Evolutionary conservation across 2,329 filamentous ascomycete genomes (phyloP).

Genomic region (Microsporum canis): DNA sequence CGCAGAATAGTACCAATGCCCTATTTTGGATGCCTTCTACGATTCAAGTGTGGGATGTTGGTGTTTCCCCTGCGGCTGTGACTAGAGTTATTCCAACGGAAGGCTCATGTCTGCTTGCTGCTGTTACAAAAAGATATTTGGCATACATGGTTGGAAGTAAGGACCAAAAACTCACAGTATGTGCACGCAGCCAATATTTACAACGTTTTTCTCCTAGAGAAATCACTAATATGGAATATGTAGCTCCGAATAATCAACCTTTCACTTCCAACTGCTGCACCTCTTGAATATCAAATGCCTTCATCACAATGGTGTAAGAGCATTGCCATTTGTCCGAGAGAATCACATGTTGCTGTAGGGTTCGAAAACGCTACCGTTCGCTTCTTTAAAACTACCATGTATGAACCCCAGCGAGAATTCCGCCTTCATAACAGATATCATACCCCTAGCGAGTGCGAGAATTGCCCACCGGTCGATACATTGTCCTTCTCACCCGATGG

Average conservation of each 20-base stretch:
- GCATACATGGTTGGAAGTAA: constrained; percentile 33
- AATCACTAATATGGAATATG: neutral
- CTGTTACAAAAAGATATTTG: constrained; percentile 28
- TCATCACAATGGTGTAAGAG: constrained; percentile 31
- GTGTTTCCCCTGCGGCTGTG: constrained; percentile 27
- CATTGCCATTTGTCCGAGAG: constrained; percentile 31
- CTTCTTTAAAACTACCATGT: constrained; percentile 30
- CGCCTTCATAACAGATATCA: constrained; percentile 27
- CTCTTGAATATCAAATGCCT: constrained; percentile 32
- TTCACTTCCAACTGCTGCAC: constrained; percentile 20
- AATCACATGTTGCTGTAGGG: constrained; percentile 33
- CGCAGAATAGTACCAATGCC: constrained; percentile 30
- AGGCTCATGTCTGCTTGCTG: constrained; percentile 31
- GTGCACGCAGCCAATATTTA: neutral
- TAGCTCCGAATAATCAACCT: constrained; percentile 33
- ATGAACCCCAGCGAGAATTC: constrained; percentile 29
- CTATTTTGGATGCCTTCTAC: constrained; percentile 32
- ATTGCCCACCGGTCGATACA: constrained; percentile 31
- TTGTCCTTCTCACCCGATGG: constrained; percentile 34
- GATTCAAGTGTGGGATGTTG: constrained; percentile 33
- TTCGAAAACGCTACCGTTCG: constrained; percentile 33
- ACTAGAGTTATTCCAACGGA: constrained; percentile 26
- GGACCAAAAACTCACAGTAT: constrained; percentile 35
- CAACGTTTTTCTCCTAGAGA: neutral
- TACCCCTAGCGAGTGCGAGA: constrained; percentile 27